These are phyloP conservation scores for Solioccasus polychromus DNA, from an alignment of 768 basidiomycete genomes.

Conservation along the genomic window DNA sequence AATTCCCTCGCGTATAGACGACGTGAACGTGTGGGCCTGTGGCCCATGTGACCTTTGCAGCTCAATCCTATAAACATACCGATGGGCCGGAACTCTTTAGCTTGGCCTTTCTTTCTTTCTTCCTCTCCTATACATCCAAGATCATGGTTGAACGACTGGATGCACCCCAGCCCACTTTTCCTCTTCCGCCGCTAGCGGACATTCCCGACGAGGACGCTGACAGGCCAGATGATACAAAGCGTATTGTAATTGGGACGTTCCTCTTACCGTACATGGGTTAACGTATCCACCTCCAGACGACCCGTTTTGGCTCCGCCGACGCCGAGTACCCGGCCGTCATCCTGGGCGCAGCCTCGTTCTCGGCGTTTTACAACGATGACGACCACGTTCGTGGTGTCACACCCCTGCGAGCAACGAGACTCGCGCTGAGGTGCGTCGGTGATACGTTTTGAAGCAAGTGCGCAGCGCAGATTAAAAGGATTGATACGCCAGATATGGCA, in stretches of 20 bases:
- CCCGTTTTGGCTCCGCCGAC: conserved; percentile 27
- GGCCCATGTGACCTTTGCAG: conserved; percentile 7
- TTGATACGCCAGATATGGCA: conserved; percentile 68
- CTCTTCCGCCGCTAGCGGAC: conserved; percentile 37
- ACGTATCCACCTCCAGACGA: conserved; percentile 23
- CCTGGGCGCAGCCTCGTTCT: conserved; percentile 73
- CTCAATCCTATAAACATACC: too few relatives aligned
- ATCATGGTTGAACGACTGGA: conserved; percentile 43
- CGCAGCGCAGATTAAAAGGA: neutral
- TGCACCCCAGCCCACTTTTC: conserved; percentile 39
- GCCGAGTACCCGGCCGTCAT: conserved; percentile 46
- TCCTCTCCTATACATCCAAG: neutral
- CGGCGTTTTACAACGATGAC: conserved; percentile 61
- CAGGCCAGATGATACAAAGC: conserved; percentile 31
- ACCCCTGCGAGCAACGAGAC: conserved; percentile 65
- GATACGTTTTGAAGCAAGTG: neutral
- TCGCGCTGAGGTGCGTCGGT: conserved; percentile 65
- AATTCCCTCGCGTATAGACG: neutral
- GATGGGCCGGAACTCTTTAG: too few relatives aligned
- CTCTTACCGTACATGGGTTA: neutral
- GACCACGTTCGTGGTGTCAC: conserved; percentile 51
- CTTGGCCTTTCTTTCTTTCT: too few relatives aligned
- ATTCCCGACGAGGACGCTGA: conserved; percentile 44
- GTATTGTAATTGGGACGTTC: conserved; percentile 30
- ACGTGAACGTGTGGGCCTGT: conserved; percentile 1